These are phyloP conservation scores for Mycena sanguinolenta DNA, from an alignment of 768 basidiomycete species.

Conservation along the genomic window DNA sequence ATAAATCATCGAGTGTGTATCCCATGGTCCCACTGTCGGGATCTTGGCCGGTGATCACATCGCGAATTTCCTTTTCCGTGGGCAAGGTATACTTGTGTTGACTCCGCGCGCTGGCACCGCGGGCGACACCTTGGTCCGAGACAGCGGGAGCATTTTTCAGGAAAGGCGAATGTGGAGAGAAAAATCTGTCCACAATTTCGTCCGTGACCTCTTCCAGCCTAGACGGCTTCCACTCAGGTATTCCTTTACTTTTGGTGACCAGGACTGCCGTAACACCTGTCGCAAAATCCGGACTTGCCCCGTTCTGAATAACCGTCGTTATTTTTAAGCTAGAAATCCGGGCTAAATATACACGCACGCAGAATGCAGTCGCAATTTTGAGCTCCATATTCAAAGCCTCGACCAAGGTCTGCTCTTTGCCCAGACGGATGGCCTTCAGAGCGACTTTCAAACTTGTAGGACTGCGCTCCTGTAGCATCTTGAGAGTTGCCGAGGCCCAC, in stretches of 20 bases:
- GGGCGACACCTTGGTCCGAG: slow-evolving; percentile 9
- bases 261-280: slow-evolving; percentile 83
- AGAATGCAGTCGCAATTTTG: slow-evolving; percentile 89
- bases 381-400: slow-evolving; percentile 88
- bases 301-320: slow-evolving; percentile 62
- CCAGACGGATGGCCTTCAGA: slow-evolving; percentile 81
- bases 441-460: slow-evolving; percentile 95
- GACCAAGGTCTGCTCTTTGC: slow-evolving; percentile 71
- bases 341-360: slow-evolving; percentile 67
- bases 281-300: slow-evolving; percentile 85
- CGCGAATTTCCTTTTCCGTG: slow-evolving; percentile 79
- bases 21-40: slow-evolving; percentile 72
- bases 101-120: slow-evolving; percentile 33
- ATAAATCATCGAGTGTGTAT: slow-evolving; percentile 72
- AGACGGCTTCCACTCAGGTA: slow-evolving; percentile 81
- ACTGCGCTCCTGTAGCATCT: slow-evolving; percentile 75
- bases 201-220: slow-evolving; percentile 71
- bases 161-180: slow-evolving; percentile 66
- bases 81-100: slow-evolving; percentile 74
- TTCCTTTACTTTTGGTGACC: slow-evolving; percentile 57
- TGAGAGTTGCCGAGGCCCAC: slow-evolving; percentile 84
- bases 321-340: slow-evolving; percentile 30
- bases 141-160: slow-evolving; percentile 56
- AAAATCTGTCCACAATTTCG: slow-evolving; percentile 75
- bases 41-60: slow-evolving; percentile 75